Percentiles rank a stretch among this genome's conserved stretches.
These are phyloP conservation scores for Sextonia rubra DNA, from an alignment of 164 flowering plant species.

Conservation along the genomic window DNA sequence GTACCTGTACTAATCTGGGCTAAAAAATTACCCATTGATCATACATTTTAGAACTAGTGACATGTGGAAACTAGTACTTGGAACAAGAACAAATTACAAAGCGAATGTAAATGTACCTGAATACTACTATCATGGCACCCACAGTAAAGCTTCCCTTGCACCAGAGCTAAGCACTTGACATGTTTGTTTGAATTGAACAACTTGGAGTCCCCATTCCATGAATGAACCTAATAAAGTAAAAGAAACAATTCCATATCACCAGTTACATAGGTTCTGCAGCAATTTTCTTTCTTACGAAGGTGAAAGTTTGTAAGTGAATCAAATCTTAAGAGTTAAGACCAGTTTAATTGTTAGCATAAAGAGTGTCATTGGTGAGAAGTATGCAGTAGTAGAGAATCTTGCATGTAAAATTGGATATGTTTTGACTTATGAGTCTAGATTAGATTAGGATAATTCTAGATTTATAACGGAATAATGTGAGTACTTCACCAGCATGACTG, in stretches of 20 bases:
- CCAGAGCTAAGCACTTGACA: conserved; percentile 58
- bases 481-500: no score
- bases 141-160: conserved; percentile 65
- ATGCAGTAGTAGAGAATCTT: no score
- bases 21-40: background rate
- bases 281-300: background rate
- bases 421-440: no score
- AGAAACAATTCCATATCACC: background rate
- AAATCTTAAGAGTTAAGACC: background rate
- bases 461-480: no score
- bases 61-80: background rate
- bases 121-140: conserved; percentile 71
- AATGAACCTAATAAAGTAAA: conserved; percentile 44
- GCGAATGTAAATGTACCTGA: conserved; percentile 44
- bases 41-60: background rate
- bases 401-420: no score
- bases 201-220: conserved; percentile 69
- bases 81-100: background rate
- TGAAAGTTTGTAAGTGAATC: background rate
- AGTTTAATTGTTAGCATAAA: no score
- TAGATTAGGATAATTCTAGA: no score
- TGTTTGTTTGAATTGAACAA: conserved; percentile 48
- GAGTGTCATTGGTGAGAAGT: background rate
- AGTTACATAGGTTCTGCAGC: background rate
- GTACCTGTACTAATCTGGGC: background rate